Evolutionary conservation across 345 rosid species (phyloP).

Genomic region (Melaleuca alternifolia): DNA sequence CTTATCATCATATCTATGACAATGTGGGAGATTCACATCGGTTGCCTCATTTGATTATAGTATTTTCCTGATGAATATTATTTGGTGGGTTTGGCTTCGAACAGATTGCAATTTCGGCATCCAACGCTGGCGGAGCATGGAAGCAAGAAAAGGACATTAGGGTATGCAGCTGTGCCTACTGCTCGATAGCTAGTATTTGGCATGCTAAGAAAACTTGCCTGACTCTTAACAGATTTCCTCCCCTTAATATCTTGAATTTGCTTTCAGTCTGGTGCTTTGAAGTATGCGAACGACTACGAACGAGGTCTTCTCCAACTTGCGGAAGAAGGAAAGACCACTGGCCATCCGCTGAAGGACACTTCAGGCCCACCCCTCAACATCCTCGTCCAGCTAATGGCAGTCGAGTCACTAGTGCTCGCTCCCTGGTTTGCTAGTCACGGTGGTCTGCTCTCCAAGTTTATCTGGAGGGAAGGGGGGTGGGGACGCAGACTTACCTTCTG

Average conservation of each 20-base stretch:
- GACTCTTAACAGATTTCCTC: neutral
- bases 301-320: no score
- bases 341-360: slow-evolving; percentile 1
- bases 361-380: slow-evolving; percentile 28
- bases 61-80: neutral
- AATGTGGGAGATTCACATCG: neutral
- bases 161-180: neutral
- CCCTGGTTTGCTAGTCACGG: slow-evolving; percentile 31
- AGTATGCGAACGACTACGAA: no score
- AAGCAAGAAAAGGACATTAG: slow-evolving; percentile 1
- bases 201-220: neutral
- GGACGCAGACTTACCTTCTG: neutral
- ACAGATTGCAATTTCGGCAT: slow-evolving; percentile 3
- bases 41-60: neutral
- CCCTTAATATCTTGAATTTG: neutral
- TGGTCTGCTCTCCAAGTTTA: slow-evolving; percentile 25
- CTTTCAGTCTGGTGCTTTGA: slow-evolving; percentile 4
- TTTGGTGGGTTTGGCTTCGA: neutral
- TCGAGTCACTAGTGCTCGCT: slow-evolving; percentile 34
- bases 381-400: slow-evolving; percentile 33
- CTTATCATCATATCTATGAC: neutral
- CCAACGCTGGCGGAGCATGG: neutral
- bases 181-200: neutral
- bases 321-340: neutral
- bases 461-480: neutral